Conservation (phyloP, 495 filamentous ascomycete species). For the Podospora bellae-mahoneyi region DNA sequence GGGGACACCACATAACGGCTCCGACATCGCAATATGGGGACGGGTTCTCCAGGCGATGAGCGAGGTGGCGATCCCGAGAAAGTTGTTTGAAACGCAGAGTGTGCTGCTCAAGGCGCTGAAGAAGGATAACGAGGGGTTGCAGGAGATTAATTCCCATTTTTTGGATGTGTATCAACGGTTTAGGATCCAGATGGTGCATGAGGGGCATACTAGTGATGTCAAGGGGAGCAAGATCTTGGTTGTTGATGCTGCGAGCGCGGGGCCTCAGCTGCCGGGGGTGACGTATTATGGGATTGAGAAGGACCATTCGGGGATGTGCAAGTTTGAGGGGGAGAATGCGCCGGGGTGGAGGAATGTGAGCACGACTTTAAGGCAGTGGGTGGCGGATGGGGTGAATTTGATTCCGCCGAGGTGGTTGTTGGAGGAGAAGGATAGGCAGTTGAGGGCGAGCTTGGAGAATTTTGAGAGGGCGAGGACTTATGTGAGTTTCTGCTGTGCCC, state of each 20-base stretch:
- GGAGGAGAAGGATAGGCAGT: slow-evolving; percentile 55
- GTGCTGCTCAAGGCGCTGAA: slow-evolving; percentile 69
- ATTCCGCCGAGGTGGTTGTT: slow-evolving; percentile 62
- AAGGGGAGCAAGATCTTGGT: slow-evolving; percentile 58
- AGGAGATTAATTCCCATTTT: slow-evolving; percentile 77
- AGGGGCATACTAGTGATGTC: slow-evolving; percentile 64
- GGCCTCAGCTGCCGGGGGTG: slow-evolving; percentile 70
- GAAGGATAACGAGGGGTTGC: slow-evolving; percentile 73
- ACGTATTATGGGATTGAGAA: slow-evolving; percentile 76
- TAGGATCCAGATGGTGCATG: slow-evolving; percentile 64
- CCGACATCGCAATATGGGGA: slow-evolving; percentile 75
- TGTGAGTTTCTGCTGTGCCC: slow-evolving; percentile 29
- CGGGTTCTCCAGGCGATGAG: slow-evolving; percentile 70
- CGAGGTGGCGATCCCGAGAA: slow-evolving; percentile 63
- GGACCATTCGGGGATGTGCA: slow-evolving; percentile 85
- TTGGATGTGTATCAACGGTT: slow-evolving; percentile 69
- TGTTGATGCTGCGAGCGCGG: slow-evolving; percentile 73
- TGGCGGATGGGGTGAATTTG: slow-evolving; percentile 53
- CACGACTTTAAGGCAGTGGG: slow-evolving; percentile 68
- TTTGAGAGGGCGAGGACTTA: slow-evolving; percentile 42
- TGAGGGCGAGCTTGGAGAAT: slow-evolving; percentile 40
- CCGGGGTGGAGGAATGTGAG: slow-evolving; percentile 73
- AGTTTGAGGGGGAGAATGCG: slow-evolving; percentile 68
- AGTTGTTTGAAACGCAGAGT: slow-evolving; percentile 65
- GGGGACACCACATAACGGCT: slow-evolving; percentile 81